Evolutionary conservation across 768 basidiomycete species (phyloP), one percentile per base, ranked within the genome.

Genomic region (Plicaturopsis crispa): DNA sequence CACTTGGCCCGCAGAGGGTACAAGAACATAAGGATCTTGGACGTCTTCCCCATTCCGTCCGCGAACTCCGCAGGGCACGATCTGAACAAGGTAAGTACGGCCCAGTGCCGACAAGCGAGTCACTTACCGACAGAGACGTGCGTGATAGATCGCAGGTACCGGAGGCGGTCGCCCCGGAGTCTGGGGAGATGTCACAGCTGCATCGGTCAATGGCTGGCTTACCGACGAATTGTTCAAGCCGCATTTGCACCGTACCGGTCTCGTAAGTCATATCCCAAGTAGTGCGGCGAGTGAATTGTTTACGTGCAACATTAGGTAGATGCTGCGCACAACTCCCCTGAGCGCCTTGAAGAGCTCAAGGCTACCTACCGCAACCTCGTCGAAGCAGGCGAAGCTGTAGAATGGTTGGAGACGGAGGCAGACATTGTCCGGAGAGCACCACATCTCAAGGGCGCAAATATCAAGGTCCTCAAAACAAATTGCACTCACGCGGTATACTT

Each of bases 241-340:
- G 19, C 34, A 40, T 40, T 40, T 34, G 26, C 33, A 40, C 35
- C 33, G 33, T 12, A 32, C 33, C 20, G 39, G 33, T 20, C 39
- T 19, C 13, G 39, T 19, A 30, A 34, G 22, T 33, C 14, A 10
- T 12, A 19, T 21, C 31, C 5, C 30, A 14, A 8, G 18, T 12
- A 17, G 1, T 5, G n/a, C n/a, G n/a, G n/a, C n/a, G n/a, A n/a
- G n/a, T n/a, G n/a, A n/a, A n/a, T n/a, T n/a, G n/a, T n/a, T n/a
- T n/a, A n/a, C n/a, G n/a, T n/a, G n/a, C n/a, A n/a, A 13, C 7
- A 13, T 21, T 31, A 22, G 3, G 19, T 24, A 40, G 39, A 14
- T 40, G 10, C 31, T 33, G 16, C 34, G 39, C 23, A 33, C 28
- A 21, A 33, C 11, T 33, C 39, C 26, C 11, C 17, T 5, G 19